phyloP scores from a whole-genome alignment of 805 yeast species.

The Jamesozyma hellenica region DNA sequence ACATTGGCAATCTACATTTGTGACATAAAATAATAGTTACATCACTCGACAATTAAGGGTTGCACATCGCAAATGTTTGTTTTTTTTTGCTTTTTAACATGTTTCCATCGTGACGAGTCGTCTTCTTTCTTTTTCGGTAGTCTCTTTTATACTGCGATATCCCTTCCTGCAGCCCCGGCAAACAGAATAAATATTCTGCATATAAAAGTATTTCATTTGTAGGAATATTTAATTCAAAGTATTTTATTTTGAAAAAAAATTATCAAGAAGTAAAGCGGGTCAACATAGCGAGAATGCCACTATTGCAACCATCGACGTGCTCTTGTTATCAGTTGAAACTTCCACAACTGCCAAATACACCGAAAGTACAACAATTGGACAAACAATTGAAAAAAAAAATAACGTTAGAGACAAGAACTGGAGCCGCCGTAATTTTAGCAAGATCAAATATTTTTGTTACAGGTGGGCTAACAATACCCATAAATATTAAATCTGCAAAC shows the following conservation, averaged over 20 bases:
- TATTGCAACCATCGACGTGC: conserved; percentile 55
- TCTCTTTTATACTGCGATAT: too few species aligned
- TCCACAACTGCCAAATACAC: conserved; percentile 34
- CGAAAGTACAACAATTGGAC: conserved; percentile 13
- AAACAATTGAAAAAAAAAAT: conserved; percentile 39
- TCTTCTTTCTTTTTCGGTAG: too few species aligned
- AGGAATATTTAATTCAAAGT: too few species aligned
- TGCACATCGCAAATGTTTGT: too few species aligned
- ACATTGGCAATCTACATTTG: too few species aligned
- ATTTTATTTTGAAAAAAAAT: too few species aligned
- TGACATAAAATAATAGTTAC: too few species aligned
- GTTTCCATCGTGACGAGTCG: not conserved
- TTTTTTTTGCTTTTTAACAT: not conserved
- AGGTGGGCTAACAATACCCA: conserved; percentile 57
- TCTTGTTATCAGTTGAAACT: conserved; percentile 45
- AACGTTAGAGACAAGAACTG: conserved; percentile 53
- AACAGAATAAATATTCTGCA: too few species aligned
- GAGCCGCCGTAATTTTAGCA: conserved; percentile 48
- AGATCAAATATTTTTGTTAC: conserved; percentile 52
- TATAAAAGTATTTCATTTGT: too few species aligned
- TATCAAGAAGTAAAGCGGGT: too few species aligned
- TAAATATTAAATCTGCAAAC: conserved; percentile 36
- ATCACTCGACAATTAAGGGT: too few species aligned
- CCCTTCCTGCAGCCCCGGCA: too few species aligned
- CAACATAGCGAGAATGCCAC: conserved; percentile 36